Conservation (phyloP, 2,329 filamentous ascomycete genomes). For the Aspergillus cejpii region DNA sequence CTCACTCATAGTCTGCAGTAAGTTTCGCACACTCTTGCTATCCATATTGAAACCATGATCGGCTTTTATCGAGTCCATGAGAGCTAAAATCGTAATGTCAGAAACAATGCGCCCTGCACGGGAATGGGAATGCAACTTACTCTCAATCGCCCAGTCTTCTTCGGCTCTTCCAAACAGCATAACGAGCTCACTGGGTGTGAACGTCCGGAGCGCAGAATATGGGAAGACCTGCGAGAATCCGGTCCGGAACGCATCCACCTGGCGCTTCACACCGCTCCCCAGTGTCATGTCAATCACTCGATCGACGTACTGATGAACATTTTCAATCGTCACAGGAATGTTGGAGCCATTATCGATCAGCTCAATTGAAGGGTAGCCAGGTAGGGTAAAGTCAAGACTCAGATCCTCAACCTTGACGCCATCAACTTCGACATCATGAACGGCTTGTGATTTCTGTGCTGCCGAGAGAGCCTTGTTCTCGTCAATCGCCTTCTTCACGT, state of each 20-base stretch:
- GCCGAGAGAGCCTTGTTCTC: slow-evolving; percentile 60
- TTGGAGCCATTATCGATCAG: slow-evolving; percentile 69
- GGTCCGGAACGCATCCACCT: slow-evolving; percentile 81
- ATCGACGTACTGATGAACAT: slow-evolving; percentile 83
- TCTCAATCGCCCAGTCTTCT: slow-evolving; percentile 96
- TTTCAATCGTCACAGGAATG: slow-evolving; percentile 73
- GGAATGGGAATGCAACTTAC: slow-evolving; percentile 49
- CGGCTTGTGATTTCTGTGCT: slow-evolving; percentile 63
- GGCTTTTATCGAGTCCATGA: slow-evolving; percentile 97
- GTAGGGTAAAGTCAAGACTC: slow-evolving; percentile 87
- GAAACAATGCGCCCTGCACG: not conserved
- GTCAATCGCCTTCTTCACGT: slow-evolving; percentile 75
- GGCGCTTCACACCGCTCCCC: slow-evolving; percentile 76
- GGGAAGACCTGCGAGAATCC: slow-evolving; percentile 97
- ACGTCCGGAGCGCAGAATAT: slow-evolving; percentile 83
- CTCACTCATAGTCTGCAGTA: slow-evolving; percentile 92
- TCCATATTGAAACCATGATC: slow-evolving; percentile 99
- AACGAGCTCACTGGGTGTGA: slow-evolving; percentile 90
- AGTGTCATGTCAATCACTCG: slow-evolving; percentile 87
- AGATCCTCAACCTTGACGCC: slow-evolving; percentile 77
- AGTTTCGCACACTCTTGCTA: slow-evolving; percentile 86
- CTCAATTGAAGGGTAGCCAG: slow-evolving; percentile 82
- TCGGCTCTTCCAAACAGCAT: slow-evolving; percentile 88
- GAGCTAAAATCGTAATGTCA: slow-evolving; percentile 50
- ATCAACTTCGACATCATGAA: slow-evolving; percentile 65